phyloP scores from a whole-genome alignment of 495 filamentous ascomycete species.

The Friedmanniomyces endolithicus region DNA sequence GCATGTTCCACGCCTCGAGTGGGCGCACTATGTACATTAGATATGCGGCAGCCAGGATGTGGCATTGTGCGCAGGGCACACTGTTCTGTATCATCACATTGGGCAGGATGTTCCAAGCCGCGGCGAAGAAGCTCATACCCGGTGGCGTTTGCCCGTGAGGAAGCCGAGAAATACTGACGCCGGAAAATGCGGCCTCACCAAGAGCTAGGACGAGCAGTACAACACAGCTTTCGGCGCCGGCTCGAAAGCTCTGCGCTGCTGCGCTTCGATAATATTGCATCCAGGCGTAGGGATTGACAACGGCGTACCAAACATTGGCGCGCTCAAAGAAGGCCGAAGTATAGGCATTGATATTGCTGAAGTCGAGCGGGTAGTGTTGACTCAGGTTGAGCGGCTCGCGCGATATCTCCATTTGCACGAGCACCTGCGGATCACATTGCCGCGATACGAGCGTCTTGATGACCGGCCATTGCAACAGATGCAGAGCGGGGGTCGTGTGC shows the following conservation, averaged over 20 bases:
- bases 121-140: slow-evolving; percentile 67
- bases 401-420: slow-evolving; percentile 71
- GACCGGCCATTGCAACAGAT: slow-evolving; percentile 68
- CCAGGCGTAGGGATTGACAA: slow-evolving; percentile 75
- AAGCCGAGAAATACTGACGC: slow-evolving; percentile 55
- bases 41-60: slow-evolving; percentile 66
- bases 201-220: slow-evolving; percentile 69
- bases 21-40: slow-evolving; percentile 72
- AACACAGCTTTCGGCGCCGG: slow-evolving; percentile 69
- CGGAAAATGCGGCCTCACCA: slow-evolving; percentile 54
- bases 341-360: slow-evolving; percentile 62
- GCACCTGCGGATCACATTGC: slow-evolving; percentile 64
- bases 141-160: slow-evolving; percentile 60
- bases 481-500: slow-evolving; percentile 65
- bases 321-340: slow-evolving; percentile 65
- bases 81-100: slow-evolving; percentile 68
- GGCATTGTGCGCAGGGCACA: slow-evolving; percentile 63
- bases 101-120: slow-evolving; percentile 65
- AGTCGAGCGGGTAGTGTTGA: slow-evolving; percentile 42
- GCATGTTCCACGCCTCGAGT: slow-evolving; percentile 67
- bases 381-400: slow-evolving; percentile 52
- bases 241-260: slow-evolving; percentile 56
- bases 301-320: slow-evolving; percentile 76
- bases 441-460: slow-evolving; percentile 64
- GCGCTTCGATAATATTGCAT: slow-evolving; percentile 60